Base-by-base conservation (phyloP, 108 stramenopile species). In the Cyclotella choctawhatcheeana region DNA sequence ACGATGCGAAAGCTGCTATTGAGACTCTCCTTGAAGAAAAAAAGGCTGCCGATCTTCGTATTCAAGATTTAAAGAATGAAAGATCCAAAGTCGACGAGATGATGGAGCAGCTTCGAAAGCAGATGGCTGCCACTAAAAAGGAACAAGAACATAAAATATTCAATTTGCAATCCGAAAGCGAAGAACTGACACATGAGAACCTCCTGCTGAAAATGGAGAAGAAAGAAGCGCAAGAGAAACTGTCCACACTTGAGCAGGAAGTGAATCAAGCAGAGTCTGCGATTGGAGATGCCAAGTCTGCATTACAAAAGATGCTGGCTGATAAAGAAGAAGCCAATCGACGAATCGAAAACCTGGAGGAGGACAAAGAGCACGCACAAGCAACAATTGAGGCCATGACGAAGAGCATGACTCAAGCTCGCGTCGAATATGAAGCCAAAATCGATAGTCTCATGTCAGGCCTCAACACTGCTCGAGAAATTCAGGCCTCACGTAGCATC, bases 361-460 rank as follows among this genome's bases (percentile, higher is more conserved):
- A 79, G 47, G 78, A 79, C 32, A 61, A 64, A 13, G 66, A 61
- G 30, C 71, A 72, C 27, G 71, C 71, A 18, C 78, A 79, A 61
- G 64, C 78, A 63, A 79, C 78, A 47, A 79, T 79, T 37, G 71
- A 67, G 21, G 71, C 78, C 32, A 79, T 79, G 78, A 79, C 78
- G 47, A 52, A 72, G 50, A 72, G 66, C 27, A 73, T 79, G 71
- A 62, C 70, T 21, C 67, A 73, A 50, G 78, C 71, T 0, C 51
- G 78, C 26, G 61, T 66, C 14, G 71, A 79, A 55, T 79, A 79
- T 27, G 78, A 79, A 59, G 50, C 71, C n/a, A 79, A 79, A 52
- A 79, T 79, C 13, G 78, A 79, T 24, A 72, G 71, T 17, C 78
- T 79, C 44, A 79, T 79, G 78, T 58, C 71, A 29, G 78, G 78